Base-by-base conservation (phyloP, 73 alveolate species). In the Paramecium primaurelia region DNA sequence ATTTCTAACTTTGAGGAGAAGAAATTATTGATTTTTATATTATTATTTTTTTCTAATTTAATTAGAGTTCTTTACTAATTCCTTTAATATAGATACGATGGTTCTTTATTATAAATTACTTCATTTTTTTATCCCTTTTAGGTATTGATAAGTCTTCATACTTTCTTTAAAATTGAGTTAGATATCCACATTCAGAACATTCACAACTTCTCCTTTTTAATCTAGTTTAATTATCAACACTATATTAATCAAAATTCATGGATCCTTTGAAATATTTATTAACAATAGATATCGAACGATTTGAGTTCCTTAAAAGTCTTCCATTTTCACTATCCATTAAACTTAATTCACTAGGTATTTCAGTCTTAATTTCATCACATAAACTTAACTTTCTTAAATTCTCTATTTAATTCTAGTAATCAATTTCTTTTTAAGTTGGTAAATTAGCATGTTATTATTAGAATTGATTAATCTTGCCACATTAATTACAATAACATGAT, bases 291-390 rank as follows among this genome's bases (percentile, higher is more conserved):
- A 64, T 64, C 30, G 84, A 64, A 28, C 84, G 84, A 64, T 64
- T 64, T 3, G 84, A 64, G 28, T 64, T 64, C 28, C 84, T 64
- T 5, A 64, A 64, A 64, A 64, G 18, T 34, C 49, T 64, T 34
- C 84, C 84, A 64, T 64, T 64, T 64, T 64, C 84, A 64, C 84
- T 64, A 8, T 64, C 84, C 42, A 64, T 28, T 12, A 64, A 32
- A 34, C 84, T 64, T 6, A 64, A 34, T 64, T 64, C 84, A 64
- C 84, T 64, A 1, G 84, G 84, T 1, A 28, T 64, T 64, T 64
- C 84, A 32, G 84, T 64, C 28, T 12, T 64, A 8, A 64, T 64
- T 12, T 64, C 84, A 64, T 64, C 84, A 64, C 84, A 64, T 14
- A 64, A 64, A 26, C 84, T 64, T 14, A 11, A 14, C 16, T 64